These are phyloP conservation scores for Epicoccum nigrum DNA, from an alignment of 2,329 filamentous ascomycete species.

Conservation along the genomic window DNA sequence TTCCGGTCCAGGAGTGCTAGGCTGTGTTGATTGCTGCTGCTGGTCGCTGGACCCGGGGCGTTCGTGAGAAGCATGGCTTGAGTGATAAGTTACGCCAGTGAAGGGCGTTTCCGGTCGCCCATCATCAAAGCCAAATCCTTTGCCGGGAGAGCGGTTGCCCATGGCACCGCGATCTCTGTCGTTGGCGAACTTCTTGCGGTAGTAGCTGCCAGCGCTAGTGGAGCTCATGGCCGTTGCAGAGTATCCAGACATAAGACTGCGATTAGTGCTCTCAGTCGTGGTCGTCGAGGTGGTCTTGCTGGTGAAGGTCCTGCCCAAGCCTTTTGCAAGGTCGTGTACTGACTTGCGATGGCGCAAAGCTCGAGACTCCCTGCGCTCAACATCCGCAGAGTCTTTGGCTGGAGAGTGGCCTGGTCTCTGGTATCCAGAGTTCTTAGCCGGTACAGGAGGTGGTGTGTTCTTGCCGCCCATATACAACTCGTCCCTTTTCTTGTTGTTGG, in stretches of 20 bases:
- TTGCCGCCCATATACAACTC: slow-evolving; percentile 58
- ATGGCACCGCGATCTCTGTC: slow-evolving; percentile 68
- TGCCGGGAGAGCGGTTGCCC: slow-evolving; percentile 52
- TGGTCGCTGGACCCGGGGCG: slow-evolving; percentile 58
- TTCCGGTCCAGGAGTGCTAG: slow-evolving; percentile 65
- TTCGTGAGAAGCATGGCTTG: slow-evolving; percentile 73
- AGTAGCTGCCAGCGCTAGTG: slow-evolving; percentile 92
- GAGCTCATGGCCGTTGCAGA: slow-evolving; percentile 92
- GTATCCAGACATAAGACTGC: slow-evolving; percentile 90
- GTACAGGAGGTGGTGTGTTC: slow-evolving; percentile 64
- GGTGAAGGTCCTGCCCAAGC: slow-evolving; percentile 80
- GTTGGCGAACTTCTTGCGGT: slow-evolving; percentile 68
- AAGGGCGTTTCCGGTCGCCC: slow-evolving; percentile 61
- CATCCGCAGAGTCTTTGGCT: slow-evolving; percentile 28
- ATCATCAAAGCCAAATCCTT: slow-evolving; percentile 49
- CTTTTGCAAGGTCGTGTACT: slow-evolving; percentile 76
- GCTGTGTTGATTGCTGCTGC: slow-evolving; percentile 47
- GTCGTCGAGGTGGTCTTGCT: slow-evolving; percentile 83
- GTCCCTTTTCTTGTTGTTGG: slow-evolving; percentile 41
- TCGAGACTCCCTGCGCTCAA: slow-evolving; percentile 40
- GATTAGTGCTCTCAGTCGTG: slow-evolving; percentile 73
- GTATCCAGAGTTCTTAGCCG: slow-evolving; percentile 61
- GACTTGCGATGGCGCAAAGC: slow-evolving; percentile 69
- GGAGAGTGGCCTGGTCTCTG: slow-evolving; percentile 51
- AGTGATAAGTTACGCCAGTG: slow-evolving; percentile 87